Evolutionary conservation across 768 basidiomycete genomes (phyloP), one percentile per base, ranked within the genome.

Genomic region (Phaeotremella skinneri): DNA sequence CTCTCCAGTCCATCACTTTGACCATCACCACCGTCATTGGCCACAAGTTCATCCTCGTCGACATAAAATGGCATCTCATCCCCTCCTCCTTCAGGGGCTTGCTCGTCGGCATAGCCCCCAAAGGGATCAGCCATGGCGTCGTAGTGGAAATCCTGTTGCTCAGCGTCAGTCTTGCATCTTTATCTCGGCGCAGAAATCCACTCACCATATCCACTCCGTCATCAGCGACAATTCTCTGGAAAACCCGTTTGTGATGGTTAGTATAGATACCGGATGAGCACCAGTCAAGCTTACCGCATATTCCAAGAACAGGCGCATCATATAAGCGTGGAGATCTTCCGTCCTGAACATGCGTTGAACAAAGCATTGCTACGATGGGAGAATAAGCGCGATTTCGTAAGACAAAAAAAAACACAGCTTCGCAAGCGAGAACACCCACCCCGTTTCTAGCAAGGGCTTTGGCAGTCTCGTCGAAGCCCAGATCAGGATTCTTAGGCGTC

Each of bases 401-500:
- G 16, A 9, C 27, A 6, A 14, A 39, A 1, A 23, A 2, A 47
- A 34, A 29, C 53, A 58, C 30, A 52, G 26, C 26, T 41, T 42
- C n/a, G n/a, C n/a, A n/a, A n/a, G n/a, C n/a, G n/a, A n/a, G n/a
- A 37, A 13, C 7, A 70, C 70, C 66, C 64, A 58, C 77, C 41
- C 79, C 79, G 69, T 72, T 76, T 31, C 57, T 30, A 5, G 76
- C 79, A 3, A 79, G 64, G 5, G 77, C 76, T 52, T 75, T 67
- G 13, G 77, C 79, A 9, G 79, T 71, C 45, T 73, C 73, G 59
- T 79, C 79, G 56, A 79, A 79, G 1, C 66, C 73, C 2, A 77
- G 68, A 20, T 78, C 78, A 14, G 75, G 75, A 48, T 73, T 59
- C 26, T 72, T 61, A n/a, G 75, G 75, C 23, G 71, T 70, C 2